phyloP scores from a whole-genome alignment of 345 rosid genomes.

The Aquilaria malaccensis region DNA sequence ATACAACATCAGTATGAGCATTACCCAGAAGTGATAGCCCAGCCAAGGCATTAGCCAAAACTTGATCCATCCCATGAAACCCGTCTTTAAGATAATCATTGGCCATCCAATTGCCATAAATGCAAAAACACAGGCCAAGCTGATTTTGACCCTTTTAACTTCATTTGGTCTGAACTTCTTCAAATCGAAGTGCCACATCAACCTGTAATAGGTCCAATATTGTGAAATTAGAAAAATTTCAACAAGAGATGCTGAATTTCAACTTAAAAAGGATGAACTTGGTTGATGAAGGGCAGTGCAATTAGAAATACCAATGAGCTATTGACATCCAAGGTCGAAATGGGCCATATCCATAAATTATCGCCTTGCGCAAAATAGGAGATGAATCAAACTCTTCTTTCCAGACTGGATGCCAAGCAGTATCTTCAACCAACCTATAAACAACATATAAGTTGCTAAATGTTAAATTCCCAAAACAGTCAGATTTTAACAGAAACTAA shows the following conservation, averaged over 20 bases:
- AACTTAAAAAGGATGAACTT: too few species aligned
- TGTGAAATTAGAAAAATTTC: too few species aligned
- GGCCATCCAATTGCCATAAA: constrained; percentile 98
- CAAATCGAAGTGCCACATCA: constrained; percentile 73
- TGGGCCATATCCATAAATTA: constrained; percentile 83
- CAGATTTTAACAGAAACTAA: background rate
- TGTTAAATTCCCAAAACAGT: background rate
- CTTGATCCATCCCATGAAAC: constrained; percentile 84
- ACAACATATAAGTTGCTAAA: constrained; percentile 10
- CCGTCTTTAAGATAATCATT: constrained; percentile 66
- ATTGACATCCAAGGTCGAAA: constrained; percentile 94
- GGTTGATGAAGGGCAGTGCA: too few species aligned
- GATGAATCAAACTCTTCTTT: constrained; percentile 65
- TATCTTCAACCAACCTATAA: constrained; percentile 71
- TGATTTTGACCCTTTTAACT: constrained; percentile 76
- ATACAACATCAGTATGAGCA: constrained; percentile 1
- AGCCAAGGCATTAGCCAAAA: constrained; percentile 97
- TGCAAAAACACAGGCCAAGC: constrained; percentile 91
- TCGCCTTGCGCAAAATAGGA: constrained; percentile 58
- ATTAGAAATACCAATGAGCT: constrained; percentile 59
- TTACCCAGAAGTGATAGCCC: constrained; percentile 96
- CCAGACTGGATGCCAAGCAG: constrained; percentile 92
- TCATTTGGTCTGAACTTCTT: constrained; percentile 84
- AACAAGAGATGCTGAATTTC: too few species aligned
- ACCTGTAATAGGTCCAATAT: constrained; percentile 31